Evolutionary conservation across 768 basidiomycete species (phyloP), one percentile per base, ranked within the genome.

Genomic region (Phanerochaete sordida): DNA sequence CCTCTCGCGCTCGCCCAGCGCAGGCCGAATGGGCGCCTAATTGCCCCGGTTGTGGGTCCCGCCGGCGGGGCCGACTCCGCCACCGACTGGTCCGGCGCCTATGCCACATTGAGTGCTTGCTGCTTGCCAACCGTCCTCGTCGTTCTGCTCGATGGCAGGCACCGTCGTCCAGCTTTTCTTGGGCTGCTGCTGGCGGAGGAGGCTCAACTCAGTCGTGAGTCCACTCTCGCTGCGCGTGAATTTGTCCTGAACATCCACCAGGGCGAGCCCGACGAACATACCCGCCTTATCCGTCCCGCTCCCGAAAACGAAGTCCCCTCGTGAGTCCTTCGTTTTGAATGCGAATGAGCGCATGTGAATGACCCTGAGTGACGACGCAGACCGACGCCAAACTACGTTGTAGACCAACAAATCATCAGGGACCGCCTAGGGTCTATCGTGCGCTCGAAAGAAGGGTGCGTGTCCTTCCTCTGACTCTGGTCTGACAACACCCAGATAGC

Each of bases 401-500:
- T 81, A 33, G 80, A 84, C 69, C 78, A 83, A 39, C 79, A 80
- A 54, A 76, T 73, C 43, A 66, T 83, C 64, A 81, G 80, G 66
- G 81, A 82, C 37, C 72, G 82, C 24, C 71, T 86, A 52, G 75
- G 77, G 3, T 72, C 76, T 9, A 86, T 88, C 31, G 84, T 88
- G 27, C 82, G 84, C 3, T 71, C 81, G 1, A 85, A 84, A 66
- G 83, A 86, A 72, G 80, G 83, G 86, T 86, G 60, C 60, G 80
- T 75, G 45, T 43, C 23, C 52, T 16, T 44, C 19, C 9, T 57
- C 24, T 55, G 45, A 43, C 37, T 44, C 23, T 37, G 30, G 45
- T 31, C 30, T 56, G 39, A n/a, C 49, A 35, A 49, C 23, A 16
- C 33, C 33, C n/a, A n/a, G 35, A 9, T 9, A n/a, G 58, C 33